phyloP scores from a whole-genome alignment of 306 rosid genomes.

The Benincasa hispida region DNA sequence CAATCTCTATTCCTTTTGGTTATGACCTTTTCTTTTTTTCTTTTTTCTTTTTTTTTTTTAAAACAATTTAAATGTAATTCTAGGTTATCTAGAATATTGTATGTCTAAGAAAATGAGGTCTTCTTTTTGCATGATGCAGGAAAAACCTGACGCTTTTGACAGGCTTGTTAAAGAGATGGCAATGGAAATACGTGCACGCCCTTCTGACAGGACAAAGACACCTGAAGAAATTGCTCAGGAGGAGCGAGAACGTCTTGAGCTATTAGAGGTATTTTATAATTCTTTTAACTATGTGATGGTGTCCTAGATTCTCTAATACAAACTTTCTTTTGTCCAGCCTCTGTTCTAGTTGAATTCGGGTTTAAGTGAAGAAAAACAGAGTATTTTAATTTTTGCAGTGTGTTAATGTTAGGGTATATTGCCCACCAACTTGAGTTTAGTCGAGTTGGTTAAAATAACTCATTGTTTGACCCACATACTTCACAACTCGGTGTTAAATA shows the following conservation, averaged over 20 bases:
- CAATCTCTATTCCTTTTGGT: background rate
- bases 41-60: too few species aligned
- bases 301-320: background rate
- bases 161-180: constrained; percentile 58
- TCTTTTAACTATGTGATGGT: background rate
- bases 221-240: constrained; percentile 90
- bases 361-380: background rate
- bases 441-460: too few species aligned
- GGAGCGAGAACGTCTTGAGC: constrained; percentile 70
- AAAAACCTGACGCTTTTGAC: constrained; percentile 59
- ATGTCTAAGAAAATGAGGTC: background rate
- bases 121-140: constrained; percentile 46
- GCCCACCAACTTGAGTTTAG: too few species aligned
- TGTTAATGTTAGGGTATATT: too few species aligned
- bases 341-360: background rate
- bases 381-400: background rate
- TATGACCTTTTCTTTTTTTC: background rate
- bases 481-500: too few species aligned
- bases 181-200: constrained; percentile 81
- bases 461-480: too few species aligned
- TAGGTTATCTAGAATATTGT: background rate
- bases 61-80: background rate
- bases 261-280: constrained; percentile 48
- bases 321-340: background rate
- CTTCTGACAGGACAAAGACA: constrained; percentile 77